These are phyloP conservation scores for Serpula lacrymans DNA, from an alignment of 768 basidiomycete genomes.

Conservation along the genomic window DNA sequence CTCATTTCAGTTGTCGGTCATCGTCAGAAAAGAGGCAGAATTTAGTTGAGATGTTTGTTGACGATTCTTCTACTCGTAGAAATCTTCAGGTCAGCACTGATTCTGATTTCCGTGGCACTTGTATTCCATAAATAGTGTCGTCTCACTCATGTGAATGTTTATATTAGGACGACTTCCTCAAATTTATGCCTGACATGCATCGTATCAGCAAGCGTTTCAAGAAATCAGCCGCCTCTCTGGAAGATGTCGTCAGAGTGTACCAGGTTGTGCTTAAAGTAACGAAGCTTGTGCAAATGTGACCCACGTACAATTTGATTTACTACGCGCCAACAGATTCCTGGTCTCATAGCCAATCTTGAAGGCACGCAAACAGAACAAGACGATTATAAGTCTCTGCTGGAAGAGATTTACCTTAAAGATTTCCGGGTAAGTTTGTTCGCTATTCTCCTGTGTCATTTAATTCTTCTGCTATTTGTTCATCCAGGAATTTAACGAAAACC, in stretches of 20 bases:
- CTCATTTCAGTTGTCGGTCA: background rate
- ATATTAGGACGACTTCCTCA: conserved; percentile 78
- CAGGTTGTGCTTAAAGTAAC: conserved; percentile 86
- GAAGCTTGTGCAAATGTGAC: too few species aligned
- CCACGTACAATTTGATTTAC: background rate
- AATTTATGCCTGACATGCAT: conserved; percentile 90
- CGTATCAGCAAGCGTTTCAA: conserved; percentile 91
- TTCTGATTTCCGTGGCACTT: background rate
- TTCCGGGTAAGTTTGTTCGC: conserved; percentile 58
- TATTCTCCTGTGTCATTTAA: background rate
- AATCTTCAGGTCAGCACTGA: conserved; percentile 59
- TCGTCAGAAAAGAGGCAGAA: conserved; percentile 75
- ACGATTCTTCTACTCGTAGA: conserved; percentile 69
- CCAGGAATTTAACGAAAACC: conserved; percentile 60
- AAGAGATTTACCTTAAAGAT: conserved; percentile 61
- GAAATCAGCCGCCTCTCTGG: conserved; percentile 76
- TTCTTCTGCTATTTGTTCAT: background rate
- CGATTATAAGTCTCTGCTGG: conserved; percentile 52
- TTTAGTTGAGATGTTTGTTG: conserved; percentile 82
- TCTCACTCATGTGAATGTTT: background rate
- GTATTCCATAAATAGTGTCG: background rate
- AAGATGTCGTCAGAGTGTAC: conserved; percentile 95
- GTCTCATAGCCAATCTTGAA: conserved; percentile 65
- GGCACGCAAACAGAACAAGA: conserved; percentile 41
- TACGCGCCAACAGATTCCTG: conserved; percentile 71